Conservation (phyloP, 2,329 filamentous ascomycete species). For the Samsoniella hepiali region DNA sequence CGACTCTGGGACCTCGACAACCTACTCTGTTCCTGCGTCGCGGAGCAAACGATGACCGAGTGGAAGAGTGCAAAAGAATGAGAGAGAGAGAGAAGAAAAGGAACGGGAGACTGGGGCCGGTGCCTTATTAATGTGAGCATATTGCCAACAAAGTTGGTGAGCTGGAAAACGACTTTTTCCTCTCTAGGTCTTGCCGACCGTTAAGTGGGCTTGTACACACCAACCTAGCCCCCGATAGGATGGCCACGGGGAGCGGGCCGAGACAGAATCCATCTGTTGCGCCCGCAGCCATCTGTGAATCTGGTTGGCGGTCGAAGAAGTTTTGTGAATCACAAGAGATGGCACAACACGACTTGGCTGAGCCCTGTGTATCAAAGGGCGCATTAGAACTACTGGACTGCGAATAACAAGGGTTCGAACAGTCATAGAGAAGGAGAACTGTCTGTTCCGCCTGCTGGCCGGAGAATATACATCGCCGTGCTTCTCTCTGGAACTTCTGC, state of each 20-base stretch:
- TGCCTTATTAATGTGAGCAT: neutral
- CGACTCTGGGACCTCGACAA: neutral
- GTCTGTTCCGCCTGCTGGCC: neutral
- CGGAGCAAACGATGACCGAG: neutral
- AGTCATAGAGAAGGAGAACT: neutral
- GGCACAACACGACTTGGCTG: neutral
- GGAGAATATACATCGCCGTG: neutral
- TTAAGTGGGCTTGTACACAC: conserved; percentile 3
- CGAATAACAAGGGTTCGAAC: neutral
- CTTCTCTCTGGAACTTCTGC: neutral
- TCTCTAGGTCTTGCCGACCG: neutral
- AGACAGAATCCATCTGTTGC: conserved; percentile 3
- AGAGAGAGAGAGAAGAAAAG: neutral
- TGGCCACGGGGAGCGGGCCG: neutral
- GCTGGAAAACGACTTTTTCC: neutral
- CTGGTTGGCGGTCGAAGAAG: neutral
- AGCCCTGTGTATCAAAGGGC: neutral
- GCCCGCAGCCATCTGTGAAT: neutral
- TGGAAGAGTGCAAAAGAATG: neutral
- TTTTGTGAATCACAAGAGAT: neutral
- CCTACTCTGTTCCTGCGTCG: neutral
- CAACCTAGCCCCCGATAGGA: neutral
- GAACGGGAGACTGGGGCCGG: neutral
- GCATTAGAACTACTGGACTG: neutral
- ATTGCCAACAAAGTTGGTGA: neutral